Conservation (phyloP, 2,329 filamentous ascomycete genomes). For the Myriosclerotinia duriaeana region DNA sequence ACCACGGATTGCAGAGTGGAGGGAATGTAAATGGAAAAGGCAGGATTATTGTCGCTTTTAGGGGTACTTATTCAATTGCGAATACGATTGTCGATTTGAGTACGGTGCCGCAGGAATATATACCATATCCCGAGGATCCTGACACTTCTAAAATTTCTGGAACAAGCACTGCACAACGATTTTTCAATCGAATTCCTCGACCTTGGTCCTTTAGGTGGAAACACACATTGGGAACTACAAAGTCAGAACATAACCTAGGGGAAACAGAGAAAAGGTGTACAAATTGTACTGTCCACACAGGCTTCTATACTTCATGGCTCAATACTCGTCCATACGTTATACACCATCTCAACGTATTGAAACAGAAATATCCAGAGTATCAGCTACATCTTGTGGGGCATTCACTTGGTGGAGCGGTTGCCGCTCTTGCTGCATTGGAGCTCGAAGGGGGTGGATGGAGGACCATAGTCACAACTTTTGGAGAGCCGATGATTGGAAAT, state of each 20-base stretch:
- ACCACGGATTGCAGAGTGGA: constrained; percentile 52
- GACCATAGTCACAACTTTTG: constrained; percentile 83
- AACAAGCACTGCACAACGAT: not conserved
- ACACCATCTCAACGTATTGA: constrained; percentile 60
- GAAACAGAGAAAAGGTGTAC: constrained; percentile 54
- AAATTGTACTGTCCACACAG: constrained; percentile 90
- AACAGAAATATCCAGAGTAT: constrained; percentile 65
- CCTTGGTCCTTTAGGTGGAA: not conserved
- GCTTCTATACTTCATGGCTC: constrained; percentile 84
- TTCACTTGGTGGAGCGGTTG: constrained; percentile 85
- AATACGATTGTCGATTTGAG: constrained; percentile 90
- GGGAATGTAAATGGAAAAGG: constrained; percentile 26
- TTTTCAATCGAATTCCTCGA: not conserved
- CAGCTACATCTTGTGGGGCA: constrained; percentile 80
- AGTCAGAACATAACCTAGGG: not conserved
- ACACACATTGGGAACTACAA: not conserved
- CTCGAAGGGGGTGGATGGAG: constrained; percentile 72
- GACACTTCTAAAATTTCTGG: constrained; percentile 28
- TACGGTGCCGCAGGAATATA: constrained; percentile 84
- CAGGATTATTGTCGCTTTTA: constrained; percentile 81
- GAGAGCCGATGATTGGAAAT: constrained; percentile 73
- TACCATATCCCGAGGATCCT: constrained; percentile 68
- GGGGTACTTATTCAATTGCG: constrained; percentile 89
- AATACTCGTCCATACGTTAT: constrained; percentile 70
- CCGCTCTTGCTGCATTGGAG: constrained; percentile 81